Base-by-base conservation (phyloP, 768 basidiomycete species). In the Xanthoconium purpureum region DNA sequence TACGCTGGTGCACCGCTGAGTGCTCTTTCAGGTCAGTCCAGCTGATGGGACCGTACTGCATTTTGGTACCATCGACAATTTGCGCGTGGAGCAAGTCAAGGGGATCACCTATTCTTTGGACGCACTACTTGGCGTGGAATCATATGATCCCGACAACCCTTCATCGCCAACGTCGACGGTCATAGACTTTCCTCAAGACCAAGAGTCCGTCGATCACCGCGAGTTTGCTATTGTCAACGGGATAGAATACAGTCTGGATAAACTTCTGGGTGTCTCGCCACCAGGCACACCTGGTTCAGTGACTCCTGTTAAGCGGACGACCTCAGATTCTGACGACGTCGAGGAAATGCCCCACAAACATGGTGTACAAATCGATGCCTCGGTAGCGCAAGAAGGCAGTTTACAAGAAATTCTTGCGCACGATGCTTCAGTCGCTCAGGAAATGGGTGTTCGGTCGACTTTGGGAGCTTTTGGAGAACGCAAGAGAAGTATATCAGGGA, bases 181-280 rank as follows among this genome's bases (percentile, higher is more conserved):
- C 28, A 63, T 79, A 47, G 71, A 78, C 3, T 77, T 75, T 59
- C 74, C 75, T 33, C n/a, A 54, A 13, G 75, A 72, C 32, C 77
- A 79, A 61, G 80, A 84, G 55, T 78, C 81, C 74, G 89, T 96
- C 37, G 82, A 91, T 66, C 91, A 98, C 74, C 82, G 78, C 59
- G 88, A 95, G 59, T 99, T 99, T 66, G 97, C 96, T 5, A 88
- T 92, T 66, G 91, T 99, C 63, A 99, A 99, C 66, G 94, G 95
- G 44, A 97, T 99, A 65, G 87, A 91, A 66, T 98, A 99, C 75
- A 92, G 86, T 42, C 83, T 99, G n/a, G 85, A 88, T 49, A 83
- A 93, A 63, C 88, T 98, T 36, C 78, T 98, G 47, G 96, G 96
- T 24, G 67, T 74, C 8, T 66, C 72, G 8, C 59, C 66, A 5